These are phyloP conservation scores for Obelidium mucronatum DNA, from an alignment of 192 early-diverging fungal genomes.

Conservation along the genomic window DNA sequence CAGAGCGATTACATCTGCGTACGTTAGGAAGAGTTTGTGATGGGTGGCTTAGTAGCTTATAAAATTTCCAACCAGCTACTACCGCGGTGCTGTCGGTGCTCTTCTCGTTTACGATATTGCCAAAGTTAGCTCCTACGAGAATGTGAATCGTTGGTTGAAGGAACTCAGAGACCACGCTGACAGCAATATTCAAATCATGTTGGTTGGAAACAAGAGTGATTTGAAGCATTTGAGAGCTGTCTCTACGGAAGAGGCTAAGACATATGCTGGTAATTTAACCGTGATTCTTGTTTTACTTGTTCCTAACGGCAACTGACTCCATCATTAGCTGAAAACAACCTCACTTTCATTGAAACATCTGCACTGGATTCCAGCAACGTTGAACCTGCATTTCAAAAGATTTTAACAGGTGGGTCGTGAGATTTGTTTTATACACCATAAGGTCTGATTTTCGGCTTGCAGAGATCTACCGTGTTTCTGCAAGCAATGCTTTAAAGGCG, in stretches of 20 bases:
- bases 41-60: too few species aligned
- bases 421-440: too few species aligned
- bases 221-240: slow-evolving; percentile 71
- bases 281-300: neutral
- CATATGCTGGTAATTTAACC: slow-evolving; percentile 81
- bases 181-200: slow-evolving; percentile 66
- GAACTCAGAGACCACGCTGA: slow-evolving; percentile 77
- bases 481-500: slow-evolving; percentile 91
- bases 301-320: neutral
- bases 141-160: slow-evolving; percentile 97
- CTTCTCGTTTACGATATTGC: slow-evolving; percentile 98
- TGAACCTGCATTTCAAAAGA: slow-evolving; percentile 94
- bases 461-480: slow-evolving; percentile 97
- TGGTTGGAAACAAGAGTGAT: slow-evolving; percentile 86
- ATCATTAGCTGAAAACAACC: slow-evolving; percentile 79
- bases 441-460: slow-evolving; percentile 5
- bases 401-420: slow-evolving; percentile 94
- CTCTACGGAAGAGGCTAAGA: slow-evolving; percentile 88
- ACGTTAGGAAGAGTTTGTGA: slow-evolving; percentile 37
- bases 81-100: slow-evolving; percentile 84
- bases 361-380: slow-evolving; percentile 97
- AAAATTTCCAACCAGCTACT: slow-evolving; percentile 40
- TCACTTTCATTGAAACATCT: slow-evolving; percentile 99
- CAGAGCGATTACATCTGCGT: slow-evolving; percentile 64
- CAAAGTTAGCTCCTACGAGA: slow-evolving; percentile 94